These are phyloP conservation scores for Colletotrichum filicis DNA, from an alignment of 2,329 filamentous ascomycete species.

Conservation along the genomic window DNA sequence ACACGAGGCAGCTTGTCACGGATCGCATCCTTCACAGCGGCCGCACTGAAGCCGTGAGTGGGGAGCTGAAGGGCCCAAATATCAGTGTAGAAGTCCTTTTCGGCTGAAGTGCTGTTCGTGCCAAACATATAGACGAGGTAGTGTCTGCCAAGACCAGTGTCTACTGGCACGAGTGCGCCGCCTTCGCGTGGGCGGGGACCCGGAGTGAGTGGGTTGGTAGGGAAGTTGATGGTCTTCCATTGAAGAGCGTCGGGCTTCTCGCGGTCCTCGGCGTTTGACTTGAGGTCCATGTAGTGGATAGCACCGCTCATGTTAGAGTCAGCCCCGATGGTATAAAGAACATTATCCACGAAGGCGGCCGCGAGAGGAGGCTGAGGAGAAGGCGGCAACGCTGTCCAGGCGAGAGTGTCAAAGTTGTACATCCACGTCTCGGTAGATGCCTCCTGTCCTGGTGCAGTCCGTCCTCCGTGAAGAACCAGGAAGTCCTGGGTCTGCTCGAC, in stretches of 20 bases:
- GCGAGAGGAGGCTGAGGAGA: slow-evolving; percentile 50
- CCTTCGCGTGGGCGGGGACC: slow-evolving; percentile 55
- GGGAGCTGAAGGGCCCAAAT: slow-evolving; percentile 65
- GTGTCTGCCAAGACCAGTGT: slow-evolving; percentile 61
- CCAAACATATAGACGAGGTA: slow-evolving; percentile 64
- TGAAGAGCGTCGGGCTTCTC: slow-evolving; percentile 42
- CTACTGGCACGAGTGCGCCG: slow-evolving; percentile 56
- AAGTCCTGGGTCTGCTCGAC: slow-evolving; percentile 58
- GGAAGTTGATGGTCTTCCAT: slow-evolving; percentile 51
- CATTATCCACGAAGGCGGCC: slow-evolving; percentile 55
- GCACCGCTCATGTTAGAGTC: slow-evolving; percentile 46
- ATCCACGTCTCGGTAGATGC: slow-evolving; percentile 63
- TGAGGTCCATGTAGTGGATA: slow-evolving; percentile 49
- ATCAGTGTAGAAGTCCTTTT: slow-evolving; percentile 48
- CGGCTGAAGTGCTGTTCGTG: slow-evolving; percentile 37
- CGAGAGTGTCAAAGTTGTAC: slow-evolving; percentile 58
- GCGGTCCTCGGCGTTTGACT: slow-evolving; percentile 42
- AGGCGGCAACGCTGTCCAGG: slow-evolving; percentile 61
- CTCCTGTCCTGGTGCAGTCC: slow-evolving; percentile 39
- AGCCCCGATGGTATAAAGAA: slow-evolving; percentile 58
- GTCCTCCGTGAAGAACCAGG: slow-evolving; percentile 62
- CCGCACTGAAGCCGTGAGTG: slow-evolving; percentile 55
- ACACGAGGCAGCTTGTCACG: slow-evolving; percentile 52
- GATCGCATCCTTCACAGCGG: slow-evolving; percentile 61
- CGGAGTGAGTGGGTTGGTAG: slow-evolving; percentile 48